Base-by-base conservation (phyloP, 495 filamentous ascomycete genomes). In the Aspergillus biplanus region DNA sequence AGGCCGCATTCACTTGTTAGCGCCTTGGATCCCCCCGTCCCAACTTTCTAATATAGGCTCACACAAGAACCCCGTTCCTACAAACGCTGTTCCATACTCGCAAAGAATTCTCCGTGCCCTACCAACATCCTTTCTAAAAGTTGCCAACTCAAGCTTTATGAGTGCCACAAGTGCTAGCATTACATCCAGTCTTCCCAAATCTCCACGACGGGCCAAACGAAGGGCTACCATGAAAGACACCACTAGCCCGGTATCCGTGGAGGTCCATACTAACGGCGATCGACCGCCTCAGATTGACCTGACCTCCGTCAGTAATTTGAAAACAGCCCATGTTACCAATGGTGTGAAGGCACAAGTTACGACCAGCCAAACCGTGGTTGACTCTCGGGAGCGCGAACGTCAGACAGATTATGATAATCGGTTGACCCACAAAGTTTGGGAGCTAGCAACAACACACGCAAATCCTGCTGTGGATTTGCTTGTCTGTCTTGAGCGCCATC, bases 1-100 rank as follows among this genome's bases (percentile, higher is more conserved):
- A 15, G 94, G 96, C 32, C 90, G 92, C 35, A 94, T 99, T 31
- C 95, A 99, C 75, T 87, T 99, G 8, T 82, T 99, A 12, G 94
- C 95, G 3, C 95, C 95, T 0, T 99, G 95, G 96, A 98, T 99
- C 46, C 95, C 95, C 2, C 95, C 95, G 0, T 96, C 92, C n/a
- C 95, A 99, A 69, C 90, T 98, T 81, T 93, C 88, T 39, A 89
- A 86, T 35, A 87, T 96, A 53, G 84, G 92, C 33, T 83, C 89
- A n/a, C 85, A 89, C 16, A 86, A 91, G 64, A 87, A 89, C 11
- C 78, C 89, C 9, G 86, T 90, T 0, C 92, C 92, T 0, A 87
- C 85, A 1, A 93, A 89, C 66, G 89, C 92, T 8, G 88, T 99
- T 49, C 96, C 95, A 9, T 94, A 94, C 47, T 90, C 92, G 5